Percentiles rank a stretch among this genome's conserved stretches.
phyloP scores from a whole-genome alignment of 805 yeast genomes.

The Isabelozyma pseudorhagii region DNA sequence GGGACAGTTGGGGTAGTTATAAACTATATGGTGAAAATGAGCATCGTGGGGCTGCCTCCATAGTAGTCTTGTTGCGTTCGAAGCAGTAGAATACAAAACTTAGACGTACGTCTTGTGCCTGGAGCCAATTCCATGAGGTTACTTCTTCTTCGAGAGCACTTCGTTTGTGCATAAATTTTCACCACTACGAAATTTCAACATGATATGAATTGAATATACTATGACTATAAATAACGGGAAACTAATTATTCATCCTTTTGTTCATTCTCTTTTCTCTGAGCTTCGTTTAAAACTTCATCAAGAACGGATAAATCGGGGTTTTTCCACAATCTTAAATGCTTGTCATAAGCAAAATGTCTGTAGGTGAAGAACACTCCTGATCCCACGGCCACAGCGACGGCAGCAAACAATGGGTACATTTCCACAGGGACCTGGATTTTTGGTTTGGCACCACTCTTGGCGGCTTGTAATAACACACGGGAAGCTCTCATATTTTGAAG shows the following conservation, averaged over 20 bases:
- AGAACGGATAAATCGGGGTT: slow-evolving; percentile 42
- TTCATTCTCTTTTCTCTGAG: slow-evolving; percentile 19
- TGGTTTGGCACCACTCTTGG: slow-evolving; percentile 27
- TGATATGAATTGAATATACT: background rate
- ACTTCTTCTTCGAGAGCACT: too few relatives aligned
- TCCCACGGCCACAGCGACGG: slow-evolving; percentile 37
- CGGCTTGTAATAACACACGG: slow-evolving; percentile 37
- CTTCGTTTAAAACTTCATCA: slow-evolving; percentile 40
- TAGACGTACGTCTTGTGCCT: too few relatives aligned
- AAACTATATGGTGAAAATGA: too few relatives aligned
- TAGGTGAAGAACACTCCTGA: slow-evolving; percentile 43
- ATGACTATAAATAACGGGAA: background rate
- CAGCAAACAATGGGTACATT: slow-evolving; percentile 47
- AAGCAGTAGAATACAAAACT: too few relatives aligned
- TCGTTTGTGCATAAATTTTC: background rate
- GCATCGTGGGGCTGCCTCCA: too few relatives aligned
- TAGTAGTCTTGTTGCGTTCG: too few relatives aligned
- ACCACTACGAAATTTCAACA: background rate
- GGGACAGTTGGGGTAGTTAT: too few relatives aligned
- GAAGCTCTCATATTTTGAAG: slow-evolving; percentile 34
- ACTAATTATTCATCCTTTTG: background rate
- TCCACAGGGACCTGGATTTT: slow-evolving; percentile 32
- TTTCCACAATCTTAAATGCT: slow-evolving; percentile 45
- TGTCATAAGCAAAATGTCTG: slow-evolving; percentile 46
- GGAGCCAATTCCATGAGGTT: too few relatives aligned